Conservation (phyloP, 352 stramenopile genomes). For the Elongisporangium anandrum region DNA sequence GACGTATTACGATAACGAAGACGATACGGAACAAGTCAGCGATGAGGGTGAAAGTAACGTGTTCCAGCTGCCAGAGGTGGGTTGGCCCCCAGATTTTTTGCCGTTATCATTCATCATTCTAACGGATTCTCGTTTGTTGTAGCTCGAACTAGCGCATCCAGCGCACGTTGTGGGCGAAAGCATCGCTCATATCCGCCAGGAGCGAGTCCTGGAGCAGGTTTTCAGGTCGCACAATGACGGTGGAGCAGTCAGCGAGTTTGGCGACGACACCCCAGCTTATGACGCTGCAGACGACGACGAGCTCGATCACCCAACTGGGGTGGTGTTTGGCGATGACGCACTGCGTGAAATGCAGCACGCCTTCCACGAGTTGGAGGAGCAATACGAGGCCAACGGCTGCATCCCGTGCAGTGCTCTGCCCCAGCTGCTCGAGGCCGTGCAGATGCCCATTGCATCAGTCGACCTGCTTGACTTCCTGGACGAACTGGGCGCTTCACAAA, state of each 20-base stretch:
- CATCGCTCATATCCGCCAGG: conserved; percentile 63
- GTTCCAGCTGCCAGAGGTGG: conserved; percentile 68
- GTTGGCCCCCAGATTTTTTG: background rate
- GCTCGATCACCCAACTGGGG: conserved; percentile 14
- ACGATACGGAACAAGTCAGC: conserved; percentile 22
- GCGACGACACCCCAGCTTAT: background rate
- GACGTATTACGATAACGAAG: conserved; percentile 44
- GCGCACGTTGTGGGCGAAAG: conserved; percentile 75
- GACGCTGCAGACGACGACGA: conserved; percentile 10
- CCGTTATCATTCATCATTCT: background rate
- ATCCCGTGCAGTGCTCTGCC: conserved; percentile 47
- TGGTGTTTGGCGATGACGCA: conserved; percentile 62
- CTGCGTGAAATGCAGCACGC: conserved; percentile 49
- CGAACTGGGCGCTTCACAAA: conserved; percentile 61
- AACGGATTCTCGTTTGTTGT: conserved; percentile 1
- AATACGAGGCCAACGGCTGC: conserved; percentile 28
- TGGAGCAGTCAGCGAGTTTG: background rate
- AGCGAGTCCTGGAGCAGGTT: conserved; percentile 45
- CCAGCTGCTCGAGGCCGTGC: conserved; percentile 35
- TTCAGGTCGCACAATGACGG: conserved; percentile 24
- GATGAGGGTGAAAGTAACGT: conserved; percentile 16
- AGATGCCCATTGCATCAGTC: conserved; percentile 28
- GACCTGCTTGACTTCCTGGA: conserved; percentile 53
- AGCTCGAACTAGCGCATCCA: conserved; percentile 67
- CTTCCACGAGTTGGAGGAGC: conserved; percentile 37